Evolutionary conservation across 495 filamentous ascomycete genomes (phyloP).

Genomic region (Talaromyces ruber): DNA sequence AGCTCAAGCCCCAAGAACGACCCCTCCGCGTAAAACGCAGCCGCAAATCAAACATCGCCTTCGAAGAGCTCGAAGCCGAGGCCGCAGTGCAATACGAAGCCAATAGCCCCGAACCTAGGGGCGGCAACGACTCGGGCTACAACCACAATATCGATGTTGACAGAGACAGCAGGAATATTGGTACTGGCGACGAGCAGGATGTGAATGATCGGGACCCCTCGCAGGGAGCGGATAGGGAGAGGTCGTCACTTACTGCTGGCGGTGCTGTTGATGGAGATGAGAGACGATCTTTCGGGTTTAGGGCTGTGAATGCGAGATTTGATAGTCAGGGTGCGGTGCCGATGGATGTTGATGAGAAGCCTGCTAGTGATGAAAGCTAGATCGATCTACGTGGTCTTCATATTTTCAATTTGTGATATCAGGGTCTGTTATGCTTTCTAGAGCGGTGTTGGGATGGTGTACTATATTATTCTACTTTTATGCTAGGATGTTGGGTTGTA

Average conservation of each 20-base stretch:
- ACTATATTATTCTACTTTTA: not conserved
- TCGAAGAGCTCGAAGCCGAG: conserved; percentile 16
- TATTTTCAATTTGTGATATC: not conserved
- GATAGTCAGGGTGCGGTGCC: conserved; percentile 15
- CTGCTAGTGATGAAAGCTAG: conserved; percentile 16
- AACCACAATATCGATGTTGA: conserved; percentile 13
- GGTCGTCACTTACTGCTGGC: not conserved
- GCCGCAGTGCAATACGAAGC: conserved; percentile 3
- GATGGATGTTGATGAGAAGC: conserved; percentile 36
- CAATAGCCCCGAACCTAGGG: conserved; percentile 11
- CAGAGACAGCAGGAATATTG: conserved; percentile 9
- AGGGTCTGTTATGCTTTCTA: not conserved
- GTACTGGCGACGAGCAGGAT: not conserved
- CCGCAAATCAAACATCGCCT: conserved; percentile 34
- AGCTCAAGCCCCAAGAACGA: conserved; percentile 72
- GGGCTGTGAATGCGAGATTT: not conserved
- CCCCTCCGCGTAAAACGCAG: conserved; percentile 82
- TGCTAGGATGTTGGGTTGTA: not conserved
- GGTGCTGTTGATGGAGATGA: conserved; percentile 17
- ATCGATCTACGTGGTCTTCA: conserved; percentile 9
- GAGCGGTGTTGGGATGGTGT: not conserved
- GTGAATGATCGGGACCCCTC: not conserved
- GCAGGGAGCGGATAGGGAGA: not conserved
- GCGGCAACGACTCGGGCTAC: conserved; percentile 2
- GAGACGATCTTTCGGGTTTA: conserved; percentile 4